Percentiles rank a stretch among this genome's conserved stretches.
These are phyloP conservation scores for Colletotrichum kahawae DNA, from an alignment of 2,329 filamentous ascomycete genomes.

Conservation along the genomic window DNA sequence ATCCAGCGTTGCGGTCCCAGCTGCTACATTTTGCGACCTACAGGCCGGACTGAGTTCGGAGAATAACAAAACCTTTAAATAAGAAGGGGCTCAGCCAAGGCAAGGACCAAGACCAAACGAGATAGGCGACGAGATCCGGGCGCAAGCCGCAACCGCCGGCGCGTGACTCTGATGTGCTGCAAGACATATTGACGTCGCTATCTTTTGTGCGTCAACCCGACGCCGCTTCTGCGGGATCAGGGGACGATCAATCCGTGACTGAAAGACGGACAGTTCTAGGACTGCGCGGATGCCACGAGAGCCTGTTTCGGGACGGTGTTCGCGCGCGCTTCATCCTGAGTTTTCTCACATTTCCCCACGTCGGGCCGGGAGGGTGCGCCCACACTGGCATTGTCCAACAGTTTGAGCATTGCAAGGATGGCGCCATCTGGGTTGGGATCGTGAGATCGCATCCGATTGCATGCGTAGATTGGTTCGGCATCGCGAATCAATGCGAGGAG, in stretches of 20 bases:
- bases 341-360: neutral
- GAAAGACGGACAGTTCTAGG: neutral
- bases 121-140: conserved; percentile 13
- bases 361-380: neutral
- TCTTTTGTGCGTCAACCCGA: neutral
- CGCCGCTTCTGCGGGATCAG: neutral
- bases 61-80: neutral
- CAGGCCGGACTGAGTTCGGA: neutral
- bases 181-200: neutral
- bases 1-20: neutral
- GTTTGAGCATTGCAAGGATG: conserved; percentile 6
- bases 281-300: neutral
- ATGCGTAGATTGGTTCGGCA: neutral
- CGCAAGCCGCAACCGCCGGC: conserved; percentile 8
- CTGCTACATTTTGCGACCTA: neutral
- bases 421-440: neutral
- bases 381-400: neutral
- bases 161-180: neutral
- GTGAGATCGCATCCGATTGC: neutral
- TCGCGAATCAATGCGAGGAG: neutral
- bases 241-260: neutral
- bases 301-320: neutral
- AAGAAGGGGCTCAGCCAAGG: neutral
- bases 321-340: neutral
- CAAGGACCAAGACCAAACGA: neutral